Evolutionary conservation across 2,329 filamentous ascomycete genomes (phyloP), one percentile per base, ranked within the genome.

Genomic region (Penicillium rolfsii): DNA sequence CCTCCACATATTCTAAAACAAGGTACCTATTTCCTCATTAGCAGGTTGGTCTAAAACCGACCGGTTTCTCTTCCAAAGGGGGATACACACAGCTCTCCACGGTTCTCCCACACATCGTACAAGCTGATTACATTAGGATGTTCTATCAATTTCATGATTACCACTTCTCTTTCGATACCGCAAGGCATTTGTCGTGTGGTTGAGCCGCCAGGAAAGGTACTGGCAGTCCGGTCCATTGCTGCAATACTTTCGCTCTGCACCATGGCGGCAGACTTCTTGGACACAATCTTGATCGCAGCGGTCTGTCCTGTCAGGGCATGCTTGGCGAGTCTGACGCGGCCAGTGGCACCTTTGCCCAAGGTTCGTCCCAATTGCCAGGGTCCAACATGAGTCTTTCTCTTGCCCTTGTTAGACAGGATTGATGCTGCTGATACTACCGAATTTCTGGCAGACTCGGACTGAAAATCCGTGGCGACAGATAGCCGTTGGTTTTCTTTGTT

Each of bases 21-120:
- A 99, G 84, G 74, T 98, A 98, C 60, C 93, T 97, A 65, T 35
- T 43, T n/a, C 14, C 30, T 14, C 2, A 63, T 77, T 63, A 78
- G 70, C 28, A 16, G 6, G 2, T 16, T 3, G 6, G 19, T 12
- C 19, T n/a, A 5, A 19, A 6, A 4, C 19, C n/a, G 19, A 11
- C 6, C 11, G n/a, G 26, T 11, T 4, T 48, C 16, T 19, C 8
- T 19, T 30, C 38, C 19, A 12, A 16, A 3, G 8, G 8, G n/a
- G 24, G 11, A 30, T 36, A 79, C 91, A 81, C 82, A 97, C 91
- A 99, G 89, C 77, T 99, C 93, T 59, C 92, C 91, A 24, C 91
- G 86, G 73, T 97, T 98, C 79, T 99, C 95, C 94, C 94, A 99
- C 33, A 99, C 94, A 78, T 99, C 95, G 74, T 94, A 95, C 9